phyloP scores from a whole-genome alignment of 2,329 filamentous ascomycete species.

The Beauveria sp. region DNA sequence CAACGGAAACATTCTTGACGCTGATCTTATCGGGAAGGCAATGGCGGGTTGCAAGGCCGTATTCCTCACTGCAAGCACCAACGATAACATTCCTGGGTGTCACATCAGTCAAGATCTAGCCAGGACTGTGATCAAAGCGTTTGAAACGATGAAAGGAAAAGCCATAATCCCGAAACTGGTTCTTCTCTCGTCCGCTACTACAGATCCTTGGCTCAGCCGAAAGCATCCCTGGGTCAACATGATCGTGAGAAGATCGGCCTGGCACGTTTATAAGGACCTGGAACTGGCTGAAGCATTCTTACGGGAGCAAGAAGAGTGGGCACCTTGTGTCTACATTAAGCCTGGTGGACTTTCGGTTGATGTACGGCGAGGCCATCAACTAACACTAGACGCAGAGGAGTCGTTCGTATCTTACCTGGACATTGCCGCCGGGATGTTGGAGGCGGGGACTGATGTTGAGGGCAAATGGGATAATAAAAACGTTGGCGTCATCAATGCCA shows the following conservation, averaged over 20 bases:
- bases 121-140: slow-evolving; percentile 22
- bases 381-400: slow-evolving; percentile 30
- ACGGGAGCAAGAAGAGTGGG: slow-evolving; percentile 29
- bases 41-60: slow-evolving; percentile 27
- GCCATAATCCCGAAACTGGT: slow-evolving; percentile 29
- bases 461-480: slow-evolving; percentile 19
- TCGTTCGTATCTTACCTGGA: slow-evolving; percentile 24
- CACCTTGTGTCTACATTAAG: slow-evolving; percentile 33
- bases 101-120: slow-evolving; percentile 13
- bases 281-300: slow-evolving; percentile 26
- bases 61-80: slow-evolving; percentile 32
- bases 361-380: slow-evolving; percentile 29
- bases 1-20: slow-evolving; percentile 32
- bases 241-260: slow-evolving; percentile 15
- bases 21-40: slow-evolving; percentile 18
- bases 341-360: slow-evolving; percentile 20
- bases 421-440: slow-evolving; percentile 35
- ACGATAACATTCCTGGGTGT: slow-evolving; percentile 33
- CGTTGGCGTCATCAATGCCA: slow-evolving; percentile 13
- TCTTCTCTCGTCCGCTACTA: slow-evolving; percentile 33
- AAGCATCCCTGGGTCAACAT: slow-evolving; percentile 19
- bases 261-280: slow-evolving; percentile 23
- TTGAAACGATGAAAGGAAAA: slow-evolving; percentile 24
- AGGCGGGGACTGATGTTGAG: slow-evolving; percentile 30
- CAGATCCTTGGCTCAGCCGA: slow-evolving; percentile 28